phyloP scores from a whole-genome alignment of 2,329 filamentous ascomycete species.

The Stemphylium beticola region DNA sequence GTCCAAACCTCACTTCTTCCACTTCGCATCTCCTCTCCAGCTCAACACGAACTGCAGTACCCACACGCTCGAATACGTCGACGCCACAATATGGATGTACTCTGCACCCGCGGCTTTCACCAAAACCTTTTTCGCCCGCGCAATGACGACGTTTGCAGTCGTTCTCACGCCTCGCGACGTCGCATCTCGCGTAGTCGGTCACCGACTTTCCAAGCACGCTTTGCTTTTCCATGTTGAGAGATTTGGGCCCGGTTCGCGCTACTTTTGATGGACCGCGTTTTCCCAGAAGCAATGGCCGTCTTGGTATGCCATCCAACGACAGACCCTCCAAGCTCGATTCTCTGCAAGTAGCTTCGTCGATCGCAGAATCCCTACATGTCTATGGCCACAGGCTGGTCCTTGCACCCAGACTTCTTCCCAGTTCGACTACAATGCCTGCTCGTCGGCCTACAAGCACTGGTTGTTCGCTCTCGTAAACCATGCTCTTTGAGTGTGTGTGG shows the following conservation, averaged over 20 bases:
- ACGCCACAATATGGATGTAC: slow-evolving; percentile 24
- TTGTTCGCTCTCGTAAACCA: slow-evolving; percentile 14
- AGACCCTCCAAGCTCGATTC: not conserved
- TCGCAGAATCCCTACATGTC: not conserved
- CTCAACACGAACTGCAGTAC: slow-evolving; percentile 9
- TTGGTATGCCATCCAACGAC: not conserved
- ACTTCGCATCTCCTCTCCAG: not conserved
- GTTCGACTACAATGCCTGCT: slow-evolving; percentile 18
- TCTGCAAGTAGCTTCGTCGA: slow-evolving; percentile 1
- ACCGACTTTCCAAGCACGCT: not conserved
- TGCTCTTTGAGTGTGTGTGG: slow-evolving; percentile 13
- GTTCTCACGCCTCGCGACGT: slow-evolving; percentile 4
- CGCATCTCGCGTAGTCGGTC: not conserved
- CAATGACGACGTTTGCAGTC: slow-evolving; percentile 4
- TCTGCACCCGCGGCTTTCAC: slow-evolving; percentile 5
- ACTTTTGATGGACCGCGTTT: not conserved
- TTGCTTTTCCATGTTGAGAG: slow-evolving; percentile 10
- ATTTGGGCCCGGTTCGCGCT: not conserved
- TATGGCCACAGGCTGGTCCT: slow-evolving; percentile 4
- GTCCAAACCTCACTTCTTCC: slow-evolving; percentile 1
- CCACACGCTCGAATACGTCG: slow-evolving; percentile 2
- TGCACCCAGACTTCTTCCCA: slow-evolving; percentile 13
- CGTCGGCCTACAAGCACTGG: slow-evolving; percentile 21
- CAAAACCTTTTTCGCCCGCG: not conserved
- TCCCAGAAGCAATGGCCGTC: slow-evolving; percentile 6